Evolutionary conservation across 2,329 filamentous ascomycete genomes (phyloP), one percentile per base, ranked within the genome.

Genomic region (Neonectria hederae): DNA sequence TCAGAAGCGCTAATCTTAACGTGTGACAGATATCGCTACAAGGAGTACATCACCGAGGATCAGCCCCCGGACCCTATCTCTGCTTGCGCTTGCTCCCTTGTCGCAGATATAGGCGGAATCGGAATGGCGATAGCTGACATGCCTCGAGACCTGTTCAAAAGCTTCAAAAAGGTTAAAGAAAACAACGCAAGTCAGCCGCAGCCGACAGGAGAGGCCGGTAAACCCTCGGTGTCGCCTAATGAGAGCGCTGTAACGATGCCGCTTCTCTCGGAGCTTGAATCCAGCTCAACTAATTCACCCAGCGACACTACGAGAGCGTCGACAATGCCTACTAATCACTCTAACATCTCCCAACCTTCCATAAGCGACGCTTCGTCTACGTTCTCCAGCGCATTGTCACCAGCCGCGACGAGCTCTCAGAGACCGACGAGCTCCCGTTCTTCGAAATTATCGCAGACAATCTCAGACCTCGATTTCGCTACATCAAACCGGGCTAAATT

Each of bases 31-130:
- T 85, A 85, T 67, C 82, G 82, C 2, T 68, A 81, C 0, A 79
- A 77, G 21, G 92, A 97, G 75, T 93, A 95, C 76, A 88, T 91
- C 67, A 92, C 91, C 0, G 91, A 93, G 63, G 88, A 91, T 32
- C 91, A 94, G 48, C 93, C 93, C 0, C 89, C 87, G 72, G 93
- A 96, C 68, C 93, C 93, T 0, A 87, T 97, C 24, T 89, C 91
- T 14, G 93, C 92, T 21, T 92, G 89, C 17, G 89, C 93, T 0
- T 87, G 89, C 48, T 92, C 94, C 0, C 79, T 97, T 1, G 82
- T 97, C n/a, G 91, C 92, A 6, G 95, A 94, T n/a, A 83, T 96
- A 51, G 89, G 91, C 26, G 91, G 87, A 42, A 90, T 97, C 62
- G 87, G 92, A 72, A 91, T 97, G 86, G 92, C 93, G 1, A 84